Base-by-base conservation (phyloP, 176 grass and related monocot genomes). In the Carex kokanica region DNA sequence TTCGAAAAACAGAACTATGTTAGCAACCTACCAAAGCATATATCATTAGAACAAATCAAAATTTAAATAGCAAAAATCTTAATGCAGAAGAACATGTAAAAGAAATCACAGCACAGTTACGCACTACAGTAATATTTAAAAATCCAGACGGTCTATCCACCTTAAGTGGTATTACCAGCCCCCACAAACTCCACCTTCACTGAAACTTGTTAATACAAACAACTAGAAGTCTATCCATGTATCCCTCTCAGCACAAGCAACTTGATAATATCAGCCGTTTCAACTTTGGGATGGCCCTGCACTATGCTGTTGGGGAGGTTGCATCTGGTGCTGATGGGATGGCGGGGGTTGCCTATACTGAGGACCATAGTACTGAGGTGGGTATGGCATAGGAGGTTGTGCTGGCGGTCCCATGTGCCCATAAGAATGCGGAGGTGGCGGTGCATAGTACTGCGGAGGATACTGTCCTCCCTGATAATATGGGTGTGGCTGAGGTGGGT, bases 371-470 rank as follows among this genome's bases (percentile, higher is more conserved):
- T 93, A 88, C 63, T 88, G 89, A 1, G 92, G 92, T 56, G 89
- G 82, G 59, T 93, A 95, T 21, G 83, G 84, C 89, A 91, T 86
- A 74, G 60, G 94, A 27, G 88, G 90, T n/a, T 91, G 91, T 2
- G 68, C 74, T 83, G 90, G 86, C 74, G 89, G 94, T 51, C 89
- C 8, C 81, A 88, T 59, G 88, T 99, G 88, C 5, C 89, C 91
- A 45, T 95, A 92, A 82, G 86, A 85, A 86, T 93, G 92, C 9
- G 82, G 89, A 0, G 91, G 84, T 34, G 85, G 86, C 14, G 73
- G 68, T 38, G 85, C 86, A 83, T 93, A 93, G 29, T 62, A 74
- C 20, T 87, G 95, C 2, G 58, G 79, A 27, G 88, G 88, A 75
- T 86, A 87, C 84, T 86, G 89, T 31, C 87, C 88, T 49, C 90